A percentile compares a stretch with the other conserved stretches of the same genome.
Conservation (phyloP, 805 yeast genomes). For the Kluyveromyces siamensis region DNA sequence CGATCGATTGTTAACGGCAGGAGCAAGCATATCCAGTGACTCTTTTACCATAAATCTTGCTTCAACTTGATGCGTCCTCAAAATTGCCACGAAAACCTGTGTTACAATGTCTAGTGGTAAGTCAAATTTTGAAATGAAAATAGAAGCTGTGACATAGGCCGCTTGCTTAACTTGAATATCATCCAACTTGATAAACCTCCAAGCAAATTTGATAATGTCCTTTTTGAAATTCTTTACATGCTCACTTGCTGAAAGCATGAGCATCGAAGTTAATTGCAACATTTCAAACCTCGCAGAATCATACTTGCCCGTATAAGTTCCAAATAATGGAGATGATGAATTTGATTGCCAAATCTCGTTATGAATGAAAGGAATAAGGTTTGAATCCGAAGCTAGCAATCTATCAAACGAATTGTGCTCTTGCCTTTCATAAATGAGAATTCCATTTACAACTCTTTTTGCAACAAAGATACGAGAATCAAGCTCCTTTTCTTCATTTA, state of each 20-base stretch:
- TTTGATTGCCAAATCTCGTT: conserved; percentile 65
- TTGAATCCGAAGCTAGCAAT: conserved; percentile 30
- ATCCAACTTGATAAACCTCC: conserved; percentile 87
- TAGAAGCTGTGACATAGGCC: conserved; percentile 81
- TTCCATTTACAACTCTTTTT: conserved; percentile 55
- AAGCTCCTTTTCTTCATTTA: conserved; percentile 34
- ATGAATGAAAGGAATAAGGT: conserved; percentile 30
- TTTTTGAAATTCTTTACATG: conserved; percentile 55
- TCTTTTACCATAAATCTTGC: conserved; percentile 76
- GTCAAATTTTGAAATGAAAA: conserved; percentile 79
- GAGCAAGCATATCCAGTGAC: conserved; percentile 82
- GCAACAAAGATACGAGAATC: conserved; percentile 54
- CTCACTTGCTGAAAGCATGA: conserved; percentile 60
- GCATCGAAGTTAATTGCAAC: conserved; percentile 68
- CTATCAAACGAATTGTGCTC: conserved; percentile 38
- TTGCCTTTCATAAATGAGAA: conserved; percentile 53
- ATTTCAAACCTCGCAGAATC: conserved; percentile 72
- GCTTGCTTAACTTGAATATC: conserved; percentile 86
- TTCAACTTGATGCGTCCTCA: conserved; percentile 79
- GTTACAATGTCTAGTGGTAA: conserved; percentile 84
- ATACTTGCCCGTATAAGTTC: conserved; percentile 52
- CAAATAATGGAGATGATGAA: conserved; percentile 24
- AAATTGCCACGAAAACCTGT: conserved; percentile 83
- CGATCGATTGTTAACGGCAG: conserved; percentile 67
- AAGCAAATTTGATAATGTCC: conserved; percentile 84